phyloP scores from a whole-genome alignment of 192 early-diverging fungal genomes.

The Coemansia interrupta region DNA sequence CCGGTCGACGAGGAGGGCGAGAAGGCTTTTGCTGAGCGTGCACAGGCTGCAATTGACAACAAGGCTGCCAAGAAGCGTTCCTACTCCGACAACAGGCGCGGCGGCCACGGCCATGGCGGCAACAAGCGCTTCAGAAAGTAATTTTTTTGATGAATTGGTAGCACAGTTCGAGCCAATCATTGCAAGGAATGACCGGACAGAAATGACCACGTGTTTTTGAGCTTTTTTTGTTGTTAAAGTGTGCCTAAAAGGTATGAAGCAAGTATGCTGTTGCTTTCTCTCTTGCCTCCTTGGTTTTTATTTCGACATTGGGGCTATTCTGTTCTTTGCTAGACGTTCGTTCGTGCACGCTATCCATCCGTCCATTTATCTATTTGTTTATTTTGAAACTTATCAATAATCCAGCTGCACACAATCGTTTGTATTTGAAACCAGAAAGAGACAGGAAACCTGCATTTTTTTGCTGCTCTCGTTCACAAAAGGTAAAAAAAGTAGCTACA shows the following conservation, averaged over 20 bases:
- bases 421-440: no score
- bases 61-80: constrained; percentile 7
- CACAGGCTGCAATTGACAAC: constrained; percentile 14
- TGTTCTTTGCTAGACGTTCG: not conserved
- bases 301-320: not conserved
- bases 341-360: not conserved
- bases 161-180: not conserved
- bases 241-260: no score
- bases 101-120: constrained; percentile 8
- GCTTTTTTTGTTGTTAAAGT: not conserved
- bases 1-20: constrained; percentile 23
- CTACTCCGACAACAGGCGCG: constrained; percentile 2
- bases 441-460: no score
- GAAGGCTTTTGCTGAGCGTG: constrained; percentile 41
- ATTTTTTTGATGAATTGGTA: no score
- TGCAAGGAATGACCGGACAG: constrained; percentile 5
- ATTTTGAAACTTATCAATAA: not conserved
- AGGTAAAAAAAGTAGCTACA: no score
- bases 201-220: not conserved
- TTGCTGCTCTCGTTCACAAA: no score
- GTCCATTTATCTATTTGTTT: constrained; percentile 1
- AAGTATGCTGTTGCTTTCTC: not conserved
- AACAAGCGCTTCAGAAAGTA: constrained; percentile 12
- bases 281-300: not conserved
- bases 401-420: no score